Percentiles rank a stretch among this genome's conserved stretches.
phyloP scores from a whole-genome alignment of 352 stramenopile genomes.

The Phytopythium mirpurense region DNA sequence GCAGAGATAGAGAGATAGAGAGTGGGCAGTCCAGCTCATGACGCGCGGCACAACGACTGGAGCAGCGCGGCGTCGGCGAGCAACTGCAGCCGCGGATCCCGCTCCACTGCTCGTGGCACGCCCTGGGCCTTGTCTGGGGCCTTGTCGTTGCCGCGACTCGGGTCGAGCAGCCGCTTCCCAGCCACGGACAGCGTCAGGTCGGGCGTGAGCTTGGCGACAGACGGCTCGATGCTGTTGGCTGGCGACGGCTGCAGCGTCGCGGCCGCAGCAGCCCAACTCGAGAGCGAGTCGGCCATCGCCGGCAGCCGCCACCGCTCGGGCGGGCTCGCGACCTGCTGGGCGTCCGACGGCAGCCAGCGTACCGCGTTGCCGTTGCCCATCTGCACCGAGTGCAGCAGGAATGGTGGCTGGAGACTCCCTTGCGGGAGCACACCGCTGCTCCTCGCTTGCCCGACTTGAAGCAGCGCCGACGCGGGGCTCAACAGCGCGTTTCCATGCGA shows the following conservation, averaged over 20 bases:
- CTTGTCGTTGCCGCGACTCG: constrained; percentile 2
- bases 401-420: background rate
- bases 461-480: constrained; percentile 1
- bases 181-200: constrained; percentile 21
- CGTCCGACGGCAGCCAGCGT: constrained; percentile 29
- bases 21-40: constrained; percentile 5
- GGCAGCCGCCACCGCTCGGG: constrained; percentile 16
- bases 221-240: constrained; percentile 49
- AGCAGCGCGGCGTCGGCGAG: constrained; percentile 65
- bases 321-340: constrained; percentile 16
- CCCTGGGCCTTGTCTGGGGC: constrained; percentile 1
- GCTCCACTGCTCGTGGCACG: constrained; percentile 9
- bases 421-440: background rate
- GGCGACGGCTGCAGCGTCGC: constrained; percentile 8
- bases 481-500: background rate
- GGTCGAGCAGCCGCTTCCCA: constrained; percentile 33
- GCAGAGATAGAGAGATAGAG: background rate
- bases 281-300: background rate
- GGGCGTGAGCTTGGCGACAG: constrained; percentile 29
- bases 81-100: constrained; percentile 57
- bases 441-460: background rate
- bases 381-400: constrained; percentile 3
- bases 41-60: constrained; percentile 50
- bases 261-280: constrained; percentile 12
- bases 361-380: constrained; percentile 7